Base-by-base conservation (phyloP, 208 protist species). In the Leptomonas pyrrhocoris region DNA sequence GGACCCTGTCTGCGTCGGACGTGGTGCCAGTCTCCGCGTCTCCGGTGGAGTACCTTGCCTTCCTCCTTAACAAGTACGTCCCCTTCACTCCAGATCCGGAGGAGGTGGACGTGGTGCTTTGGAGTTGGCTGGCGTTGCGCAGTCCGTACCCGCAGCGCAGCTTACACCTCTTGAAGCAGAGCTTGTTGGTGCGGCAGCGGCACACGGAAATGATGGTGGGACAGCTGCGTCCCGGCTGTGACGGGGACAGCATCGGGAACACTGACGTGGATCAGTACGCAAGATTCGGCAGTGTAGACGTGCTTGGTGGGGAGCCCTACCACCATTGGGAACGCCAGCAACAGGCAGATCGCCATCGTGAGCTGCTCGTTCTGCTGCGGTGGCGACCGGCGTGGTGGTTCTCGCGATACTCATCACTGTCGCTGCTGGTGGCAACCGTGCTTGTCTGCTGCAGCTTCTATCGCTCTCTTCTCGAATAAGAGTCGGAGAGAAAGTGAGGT, bases 311-410 rank as follows among this genome's bases (percentile, higher is more conserved):
- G n/a, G 69, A 68, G 34, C 69, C 43, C n/a, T 50, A 42, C 51
- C 61, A 25, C n/a, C 31, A 23, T 19, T 60, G 57, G 48, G 71
- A 69, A 6, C 25, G 48, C 16, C 71, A 64, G 55, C 45, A 63
- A 45, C 30, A 13, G 45, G 31, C 25, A 66, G 34, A 51, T 43
- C 57, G 15, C 11, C 50, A 25, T 13, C 21, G 60, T 2, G 69
- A 75, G 54, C 42, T 61, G 23, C 66, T 66, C 23, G 78, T 83
- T 18, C 50, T 87, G 31, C 30, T 83, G 45, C 58, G 58, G 55
- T 87, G 81, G 81, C 69, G 74, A n/a, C 77, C 81, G 15, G 68
- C 74, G n/a, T 77, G 65, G 70, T 77, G 65, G 78, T 83, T 81
- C 21, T 43, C 57, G 12, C 81, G 67, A 19, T 84, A 87, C 74